A percentile compares a stretch with the other conserved stretches of the same genome.
These are phyloP conservation scores for Phytopythium sindhum DNA, from an alignment of 352 stramenopile genomes.

Conservation along the genomic window DNA sequence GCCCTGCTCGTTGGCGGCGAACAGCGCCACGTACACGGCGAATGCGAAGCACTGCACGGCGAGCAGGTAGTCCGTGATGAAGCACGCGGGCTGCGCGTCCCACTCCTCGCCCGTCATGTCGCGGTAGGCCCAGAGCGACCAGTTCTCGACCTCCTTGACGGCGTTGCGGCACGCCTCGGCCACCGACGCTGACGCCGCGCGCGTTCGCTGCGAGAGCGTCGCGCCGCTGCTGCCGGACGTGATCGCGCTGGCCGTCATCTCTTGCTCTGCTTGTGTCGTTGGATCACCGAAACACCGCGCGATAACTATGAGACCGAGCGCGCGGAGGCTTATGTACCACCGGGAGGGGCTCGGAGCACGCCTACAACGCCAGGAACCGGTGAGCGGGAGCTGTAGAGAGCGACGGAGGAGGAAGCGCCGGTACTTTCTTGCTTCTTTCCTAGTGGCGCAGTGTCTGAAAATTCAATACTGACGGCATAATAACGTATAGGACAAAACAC, in stretches of 20 bases:
- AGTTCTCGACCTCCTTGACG: constrained; percentile 70
- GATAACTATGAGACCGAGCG: not conserved
- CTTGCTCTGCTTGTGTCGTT: not conserved
- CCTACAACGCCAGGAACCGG: not conserved
- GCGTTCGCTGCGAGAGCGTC: constrained; percentile 12
- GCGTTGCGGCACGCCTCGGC: constrained; percentile 61
- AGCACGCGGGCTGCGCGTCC: constrained; percentile 83
- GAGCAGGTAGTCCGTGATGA: constrained; percentile 87
- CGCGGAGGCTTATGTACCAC: not conserved
- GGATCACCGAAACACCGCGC: not conserved
- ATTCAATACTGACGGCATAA: constrained; percentile 4
- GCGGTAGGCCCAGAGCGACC: constrained; percentile 76
- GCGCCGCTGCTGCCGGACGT: not conserved
- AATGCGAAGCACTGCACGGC: constrained; percentile 83
- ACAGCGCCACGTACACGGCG: constrained; percentile 76
- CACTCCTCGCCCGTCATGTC: constrained; percentile 76
- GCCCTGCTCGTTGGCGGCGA: constrained; percentile 47
- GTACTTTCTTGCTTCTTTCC: not conserved
- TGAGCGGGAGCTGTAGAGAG: not conserved
- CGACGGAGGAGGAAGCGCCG: not conserved
- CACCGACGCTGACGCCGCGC: constrained; percentile 18
- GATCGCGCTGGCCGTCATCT: not conserved
- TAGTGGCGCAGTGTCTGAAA: not conserved
- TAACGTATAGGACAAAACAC: not conserved
- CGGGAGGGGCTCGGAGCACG: not conserved